Evolutionary conservation across 2,329 filamentous ascomycete species (phyloP).

Genomic region (Lasiodiplodia gonubiensis): DNA sequence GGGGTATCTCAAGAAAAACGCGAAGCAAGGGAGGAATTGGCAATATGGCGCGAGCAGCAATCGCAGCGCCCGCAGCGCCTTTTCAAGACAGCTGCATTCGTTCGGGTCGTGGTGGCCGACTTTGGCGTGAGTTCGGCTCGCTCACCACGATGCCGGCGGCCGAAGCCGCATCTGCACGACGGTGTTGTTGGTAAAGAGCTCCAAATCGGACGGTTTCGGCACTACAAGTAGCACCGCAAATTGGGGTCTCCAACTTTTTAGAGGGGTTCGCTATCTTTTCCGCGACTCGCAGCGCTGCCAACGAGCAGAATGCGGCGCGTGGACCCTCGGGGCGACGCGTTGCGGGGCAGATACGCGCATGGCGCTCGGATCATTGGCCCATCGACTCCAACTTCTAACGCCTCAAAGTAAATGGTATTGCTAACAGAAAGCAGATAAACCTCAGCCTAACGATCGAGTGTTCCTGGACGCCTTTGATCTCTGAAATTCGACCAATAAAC

Average conservation of each 20-base stretch:
- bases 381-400: background rate
- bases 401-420: background rate
- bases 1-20: constrained; percentile 5
- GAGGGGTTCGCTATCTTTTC: background rate
- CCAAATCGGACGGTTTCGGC: background rate
- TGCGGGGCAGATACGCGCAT: constrained; percentile 17
- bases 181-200: background rate
- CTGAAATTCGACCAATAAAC: background rate
- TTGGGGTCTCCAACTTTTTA: constrained; percentile 13
- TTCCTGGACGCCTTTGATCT: background rate
- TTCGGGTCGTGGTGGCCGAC: constrained; percentile 7
- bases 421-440: constrained; percentile 13
- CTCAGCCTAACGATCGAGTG: background rate
- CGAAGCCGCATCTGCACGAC: constrained; percentile 12
- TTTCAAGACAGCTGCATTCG: background rate
- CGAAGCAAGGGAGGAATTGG: background rate
- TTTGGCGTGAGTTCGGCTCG: constrained; percentile 9
- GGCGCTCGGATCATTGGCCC: background rate
- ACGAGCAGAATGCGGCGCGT: background rate
- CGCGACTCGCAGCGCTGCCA: background rate
- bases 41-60: background rate
- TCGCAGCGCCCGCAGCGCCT: background rate
- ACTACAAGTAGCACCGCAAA: background rate
- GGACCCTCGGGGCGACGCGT: constrained; percentile 3
- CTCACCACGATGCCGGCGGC: constrained; percentile 2